phyloP scores from a whole-genome alignment of 108 stramenopile genomes.

The Skeletonema grethae region DNA sequence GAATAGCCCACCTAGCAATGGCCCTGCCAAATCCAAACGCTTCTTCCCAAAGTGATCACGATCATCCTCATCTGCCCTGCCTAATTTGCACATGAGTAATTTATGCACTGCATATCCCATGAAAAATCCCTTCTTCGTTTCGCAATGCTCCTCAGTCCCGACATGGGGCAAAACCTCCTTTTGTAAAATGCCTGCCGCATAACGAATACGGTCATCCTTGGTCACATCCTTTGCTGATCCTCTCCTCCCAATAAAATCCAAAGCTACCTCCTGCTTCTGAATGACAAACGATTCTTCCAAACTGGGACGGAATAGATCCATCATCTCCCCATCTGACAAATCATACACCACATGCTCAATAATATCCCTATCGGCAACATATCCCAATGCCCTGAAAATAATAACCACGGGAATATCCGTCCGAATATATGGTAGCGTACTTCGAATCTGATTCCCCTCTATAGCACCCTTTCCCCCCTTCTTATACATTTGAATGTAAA shows the following conservation, averaged over 20 bases:
- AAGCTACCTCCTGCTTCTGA: constrained; percentile 90
- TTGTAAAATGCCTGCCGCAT: constrained; percentile 93
- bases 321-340: constrained; percentile 95
- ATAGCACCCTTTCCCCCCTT: constrained; percentile 89
- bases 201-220: constrained; percentile 95
- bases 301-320: constrained; percentile 94
- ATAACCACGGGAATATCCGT: constrained; percentile 98
- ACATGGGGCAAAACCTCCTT: constrained; percentile 98
- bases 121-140: constrained; percentile 99
- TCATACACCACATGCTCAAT: constrained; percentile 99
- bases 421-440: constrained; percentile 95
- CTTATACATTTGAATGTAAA: constrained; percentile 97
- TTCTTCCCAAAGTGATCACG: constrained; percentile 99
- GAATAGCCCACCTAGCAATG: constrained; percentile 94
- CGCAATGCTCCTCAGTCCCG: constrained; percentile 94
- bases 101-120: constrained; percentile 99
- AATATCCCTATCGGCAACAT: constrained; percentile 93
- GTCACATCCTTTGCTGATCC: constrained; percentile 92
- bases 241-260: constrained; percentile 96
- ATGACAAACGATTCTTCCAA: constrained; percentile 96
- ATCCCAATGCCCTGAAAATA: constrained; percentile 97
- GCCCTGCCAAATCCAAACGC: constrained; percentile 98
- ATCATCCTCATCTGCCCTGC: constrained; percentile 96
- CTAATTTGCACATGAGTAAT: constrained; percentile 93
- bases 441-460: constrained; percentile 95